These are phyloP conservation scores for Botrytis hyacinthi DNA, from an alignment of 2,329 filamentous ascomycete species.

Conservation along the genomic window DNA sequence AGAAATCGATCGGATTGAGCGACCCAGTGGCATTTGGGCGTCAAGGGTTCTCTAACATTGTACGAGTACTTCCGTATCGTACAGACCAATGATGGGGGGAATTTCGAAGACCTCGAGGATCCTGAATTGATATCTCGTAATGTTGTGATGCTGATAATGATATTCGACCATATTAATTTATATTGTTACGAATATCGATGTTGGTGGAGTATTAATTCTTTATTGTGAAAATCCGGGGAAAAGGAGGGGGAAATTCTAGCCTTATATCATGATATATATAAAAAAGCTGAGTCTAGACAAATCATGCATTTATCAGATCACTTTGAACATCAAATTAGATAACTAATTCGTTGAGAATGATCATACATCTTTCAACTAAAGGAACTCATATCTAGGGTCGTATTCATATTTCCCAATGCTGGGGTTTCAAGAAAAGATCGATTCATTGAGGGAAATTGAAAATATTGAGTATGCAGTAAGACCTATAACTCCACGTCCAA, in stretches of 20 bases:
- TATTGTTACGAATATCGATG: neutral
- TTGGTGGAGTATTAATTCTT: neutral
- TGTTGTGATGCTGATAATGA: neutral
- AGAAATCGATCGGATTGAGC: neutral
- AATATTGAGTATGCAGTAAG: slow-evolving; percentile 3
- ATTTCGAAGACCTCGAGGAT: neutral
- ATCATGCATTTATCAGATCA: neutral
- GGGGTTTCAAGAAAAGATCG: neutral
- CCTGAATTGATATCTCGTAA: neutral
- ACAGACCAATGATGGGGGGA: neutral
- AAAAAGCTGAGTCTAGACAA: slow-evolving; percentile 4
- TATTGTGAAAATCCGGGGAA: slow-evolving; percentile 16
- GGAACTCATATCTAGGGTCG: neutral
- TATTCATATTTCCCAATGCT: neutral
- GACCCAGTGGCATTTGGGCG: slow-evolving; percentile 5
- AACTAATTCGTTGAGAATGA: neutral
- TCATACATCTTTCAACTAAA: neutral
- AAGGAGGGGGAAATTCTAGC: slow-evolving; percentile 4
- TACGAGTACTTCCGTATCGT: neutral
- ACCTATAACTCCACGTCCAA: neutral
- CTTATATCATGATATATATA: neutral
- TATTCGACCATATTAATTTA: neutral
- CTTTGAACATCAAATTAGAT: neutral
- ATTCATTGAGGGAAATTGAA: neutral
- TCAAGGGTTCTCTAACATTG: neutral